phyloP scores from a whole-genome alignment of 306 rosid genomes.

The Medicago lupulina region DNA sequence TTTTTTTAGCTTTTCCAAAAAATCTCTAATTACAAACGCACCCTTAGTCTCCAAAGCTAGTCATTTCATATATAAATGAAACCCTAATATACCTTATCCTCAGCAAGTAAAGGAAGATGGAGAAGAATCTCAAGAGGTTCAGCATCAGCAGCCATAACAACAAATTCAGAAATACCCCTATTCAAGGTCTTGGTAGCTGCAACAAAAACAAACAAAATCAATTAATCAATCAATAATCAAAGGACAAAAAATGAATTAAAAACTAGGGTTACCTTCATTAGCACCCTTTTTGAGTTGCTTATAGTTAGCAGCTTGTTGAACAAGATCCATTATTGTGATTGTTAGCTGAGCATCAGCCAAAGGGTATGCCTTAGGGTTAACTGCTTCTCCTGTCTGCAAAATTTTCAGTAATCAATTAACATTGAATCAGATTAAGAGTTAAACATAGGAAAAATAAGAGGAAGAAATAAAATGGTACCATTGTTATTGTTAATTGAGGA shows the following conservation, averaged over 20 bases:
- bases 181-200: conserved; percentile 90
- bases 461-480: conserved; percentile 49
- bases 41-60: neutral
- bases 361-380: conserved; percentile 89
- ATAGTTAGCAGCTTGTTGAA: conserved; percentile 89
- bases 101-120: conserved; percentile 86
- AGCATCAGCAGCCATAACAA: conserved; percentile 89
- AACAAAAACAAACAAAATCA: neutral
- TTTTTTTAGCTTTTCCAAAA: no score
- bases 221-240: neutral
- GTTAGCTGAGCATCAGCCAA: conserved; percentile 82
- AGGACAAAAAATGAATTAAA: neutral
- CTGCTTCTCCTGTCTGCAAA: conserved; percentile 79
- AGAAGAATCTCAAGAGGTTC: conserved; percentile 95
- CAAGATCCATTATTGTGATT: conserved; percentile 79
- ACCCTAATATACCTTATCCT: conserved; percentile 70
- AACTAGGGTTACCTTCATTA: conserved; percentile 71
- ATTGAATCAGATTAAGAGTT: neutral
- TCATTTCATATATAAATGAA: neutral
- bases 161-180: conserved; percentile 86
- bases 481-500: conserved; percentile 15
- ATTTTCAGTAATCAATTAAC: neutral
- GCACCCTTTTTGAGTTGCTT: conserved; percentile 97
- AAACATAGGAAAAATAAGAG: no score
- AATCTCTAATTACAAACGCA: no score